Conservation (phyloP, 371 early-diverging fungal genomes). For the Actinomortierella wolfii region DNA sequence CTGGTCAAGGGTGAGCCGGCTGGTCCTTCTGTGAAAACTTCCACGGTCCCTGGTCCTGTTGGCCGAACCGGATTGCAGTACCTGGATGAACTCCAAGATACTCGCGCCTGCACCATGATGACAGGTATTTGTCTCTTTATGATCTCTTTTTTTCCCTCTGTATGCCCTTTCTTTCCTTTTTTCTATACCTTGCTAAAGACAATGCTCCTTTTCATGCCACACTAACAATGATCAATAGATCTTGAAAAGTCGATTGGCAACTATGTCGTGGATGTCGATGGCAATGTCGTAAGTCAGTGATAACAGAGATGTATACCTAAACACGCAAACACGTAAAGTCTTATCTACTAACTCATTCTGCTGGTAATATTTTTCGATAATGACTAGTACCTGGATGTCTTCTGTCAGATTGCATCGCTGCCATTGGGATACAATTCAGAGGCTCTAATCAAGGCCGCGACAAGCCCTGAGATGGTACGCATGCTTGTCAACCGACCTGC, state of each 20-base stretch:
- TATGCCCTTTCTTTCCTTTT: not conserved
- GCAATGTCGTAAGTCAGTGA: slow-evolving; percentile 54
- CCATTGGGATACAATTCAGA: slow-evolving; percentile 79
- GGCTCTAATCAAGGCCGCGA: slow-evolving; percentile 62
- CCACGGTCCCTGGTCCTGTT: slow-evolving; percentile 28
- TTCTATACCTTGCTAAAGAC: not conserved
- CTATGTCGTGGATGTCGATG: slow-evolving; percentile 78
- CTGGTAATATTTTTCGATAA: not conserved
- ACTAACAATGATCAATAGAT: slow-evolving; percentile 44
- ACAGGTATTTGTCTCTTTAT: slow-evolving; percentile 18
- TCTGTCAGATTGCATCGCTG: slow-evolving; percentile 80
- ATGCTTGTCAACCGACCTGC: slow-evolving; percentile 60
- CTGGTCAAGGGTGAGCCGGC: slow-evolving; percentile 36
- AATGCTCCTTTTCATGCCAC: slow-evolving; percentile 7
- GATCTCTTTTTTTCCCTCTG: slow-evolving; percentile 2
- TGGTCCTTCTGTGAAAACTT: slow-evolving; percentile 22
- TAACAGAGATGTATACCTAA: no score
- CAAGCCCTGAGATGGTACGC: slow-evolving; percentile 46
- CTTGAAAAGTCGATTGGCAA: slow-evolving; percentile 73
- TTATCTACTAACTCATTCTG: no score
- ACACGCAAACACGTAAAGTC: no score
- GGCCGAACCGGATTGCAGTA: slow-evolving; percentile 24
- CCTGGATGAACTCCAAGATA: slow-evolving; percentile 37
- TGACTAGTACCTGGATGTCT: slow-evolving; percentile 61
- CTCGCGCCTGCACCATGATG: slow-evolving; percentile 44